Evolutionary conservation across 306 rosid genomes (phyloP), one percentile per base, ranked within the genome.

Genomic region (Myrica gale): DNA sequence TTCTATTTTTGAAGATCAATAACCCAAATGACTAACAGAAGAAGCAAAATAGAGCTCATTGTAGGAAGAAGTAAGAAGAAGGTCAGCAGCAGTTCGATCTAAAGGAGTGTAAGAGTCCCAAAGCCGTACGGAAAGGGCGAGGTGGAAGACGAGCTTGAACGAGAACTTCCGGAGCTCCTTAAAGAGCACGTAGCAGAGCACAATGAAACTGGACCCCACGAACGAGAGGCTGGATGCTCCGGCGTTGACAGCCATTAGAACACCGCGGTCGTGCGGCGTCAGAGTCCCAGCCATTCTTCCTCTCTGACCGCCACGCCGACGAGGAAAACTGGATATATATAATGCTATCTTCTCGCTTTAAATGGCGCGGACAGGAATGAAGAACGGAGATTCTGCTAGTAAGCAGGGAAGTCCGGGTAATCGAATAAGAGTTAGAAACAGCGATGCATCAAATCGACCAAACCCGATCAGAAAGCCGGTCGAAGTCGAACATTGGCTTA

Each of bases 111-210:
- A 0, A 71, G 13, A 72, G 71, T 71, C 11, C 58, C 39, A 6
- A 80, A 74, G 15, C 72, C 90, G 44, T 85, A 92, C 99, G 8
- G 99, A 82, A 75, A 92, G 88, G 11, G 98, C 99, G 76, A 96
- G 99, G 77, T 89, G 92, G 91, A 96, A 96, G 82, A 96, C 98
- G 58, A 96, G 99, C 91, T 96, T 96, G 88, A 92, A 96, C 72
- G 99, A 92, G 84, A 96, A 90, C 89, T 96, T 96, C 88, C 98
- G 98, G 57, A 96, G 99, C 88, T 96, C 99, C 78, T 90, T 96
- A 91, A 96, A 95, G 82, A 95, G 93, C 63, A 95, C 91, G 80
- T 95, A 95, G 85, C 99, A 95, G 54, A 95, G 93, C 19, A 95
- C 97, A 15, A 95, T 92, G 86, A 95, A 92, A 75, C 90, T 76